phyloP scores from a whole-genome alignment of 2,329 filamentous ascomycete genomes.

The Microcyclospora pomicola region DNA sequence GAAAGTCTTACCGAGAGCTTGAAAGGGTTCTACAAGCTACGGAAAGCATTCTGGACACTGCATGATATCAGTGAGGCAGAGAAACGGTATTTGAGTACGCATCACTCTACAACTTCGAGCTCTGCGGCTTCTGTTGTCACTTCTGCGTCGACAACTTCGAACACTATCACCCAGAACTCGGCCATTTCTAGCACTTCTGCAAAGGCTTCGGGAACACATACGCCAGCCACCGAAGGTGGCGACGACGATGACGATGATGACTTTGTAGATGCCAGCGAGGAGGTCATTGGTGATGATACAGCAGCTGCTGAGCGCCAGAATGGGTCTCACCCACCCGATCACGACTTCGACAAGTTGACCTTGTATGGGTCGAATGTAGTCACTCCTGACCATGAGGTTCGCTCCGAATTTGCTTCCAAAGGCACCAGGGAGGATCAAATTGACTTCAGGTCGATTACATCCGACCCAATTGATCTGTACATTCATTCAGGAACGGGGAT shows the following conservation, averaged over 20 bases:
- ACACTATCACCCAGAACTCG: neutral
- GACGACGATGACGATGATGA: slow-evolving; percentile 33
- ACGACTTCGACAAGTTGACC: too few relatives aligned
- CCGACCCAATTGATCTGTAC: slow-evolving; percentile 67
- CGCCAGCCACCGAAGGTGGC: slow-evolving; percentile 7
- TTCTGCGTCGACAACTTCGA: too few relatives aligned
- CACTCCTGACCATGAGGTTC: too few relatives aligned
- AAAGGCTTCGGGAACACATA: neutral
- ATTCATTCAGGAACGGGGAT: slow-evolving; percentile 80
- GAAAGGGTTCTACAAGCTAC: slow-evolving; percentile 81
- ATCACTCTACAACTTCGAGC: neutral
- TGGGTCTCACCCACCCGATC: too few relatives aligned
- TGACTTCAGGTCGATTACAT: slow-evolving; percentile 50
- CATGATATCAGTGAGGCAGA: slow-evolving; percentile 68
- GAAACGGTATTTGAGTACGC: slow-evolving; percentile 36
- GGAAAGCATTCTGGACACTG: slow-evolving; percentile 75
- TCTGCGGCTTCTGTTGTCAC: slow-evolving; percentile 1
- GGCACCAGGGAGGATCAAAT: slow-evolving; percentile 13
- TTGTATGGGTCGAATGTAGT: too few relatives aligned
- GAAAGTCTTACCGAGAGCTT: slow-evolving; percentile 86
- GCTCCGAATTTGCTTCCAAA: too few relatives aligned
- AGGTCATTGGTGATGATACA: neutral
- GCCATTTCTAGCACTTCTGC: neutral
- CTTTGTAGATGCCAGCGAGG: slow-evolving; percentile 44
- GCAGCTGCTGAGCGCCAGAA: too few relatives aligned